Evolutionary conservation across 768 basidiomycete species (phyloP).

Genomic region (Candolleomyces eurysporus): DNA sequence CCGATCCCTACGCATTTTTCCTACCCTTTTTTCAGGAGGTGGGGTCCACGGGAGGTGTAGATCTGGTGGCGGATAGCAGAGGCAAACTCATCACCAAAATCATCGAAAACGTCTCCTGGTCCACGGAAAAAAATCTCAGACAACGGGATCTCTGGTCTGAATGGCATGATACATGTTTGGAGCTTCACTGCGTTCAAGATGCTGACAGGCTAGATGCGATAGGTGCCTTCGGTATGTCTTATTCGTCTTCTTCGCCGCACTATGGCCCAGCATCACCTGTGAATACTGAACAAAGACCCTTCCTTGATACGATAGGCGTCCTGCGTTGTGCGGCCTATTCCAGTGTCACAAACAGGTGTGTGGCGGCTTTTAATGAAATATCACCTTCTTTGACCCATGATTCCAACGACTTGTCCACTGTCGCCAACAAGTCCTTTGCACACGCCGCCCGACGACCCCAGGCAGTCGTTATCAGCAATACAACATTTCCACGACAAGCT

Average conservation of each 20-base stretch:
- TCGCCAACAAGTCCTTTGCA: slow-evolving; percentile 37
- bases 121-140: slow-evolving; percentile 70
- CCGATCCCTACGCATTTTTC: slow-evolving; percentile 65
- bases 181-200: slow-evolving; percentile 82
- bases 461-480: slow-evolving; percentile 52
- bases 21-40: slow-evolving; percentile 58
- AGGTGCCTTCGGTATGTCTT: slow-evolving; percentile 67
- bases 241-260: slow-evolving; percentile 1
- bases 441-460: slow-evolving; percentile 47
- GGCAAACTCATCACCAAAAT: slow-evolving; percentile 56
- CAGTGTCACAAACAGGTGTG: slow-evolving; percentile 48
- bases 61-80: slow-evolving; percentile 60
- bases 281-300: not conserved
- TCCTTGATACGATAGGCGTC: slow-evolving; percentile 38
- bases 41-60: slow-evolving; percentile 41
- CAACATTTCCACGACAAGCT: slow-evolving; percentile 89
- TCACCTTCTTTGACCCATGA: slow-evolving; percentile 7
- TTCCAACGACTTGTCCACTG: slow-evolving; percentile 6
- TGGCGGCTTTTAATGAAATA: not conserved
- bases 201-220: slow-evolving; percentile 79
- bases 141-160: slow-evolving; percentile 51
- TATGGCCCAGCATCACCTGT: not conserved
- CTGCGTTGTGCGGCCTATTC: slow-evolving; percentile 71
- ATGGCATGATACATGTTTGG: slow-evolving; percentile 71
- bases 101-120: slow-evolving; percentile 83